Conservation (phyloP, 495 filamentous ascomycete genomes). For the Podospora pseudoanserina region DNA sequence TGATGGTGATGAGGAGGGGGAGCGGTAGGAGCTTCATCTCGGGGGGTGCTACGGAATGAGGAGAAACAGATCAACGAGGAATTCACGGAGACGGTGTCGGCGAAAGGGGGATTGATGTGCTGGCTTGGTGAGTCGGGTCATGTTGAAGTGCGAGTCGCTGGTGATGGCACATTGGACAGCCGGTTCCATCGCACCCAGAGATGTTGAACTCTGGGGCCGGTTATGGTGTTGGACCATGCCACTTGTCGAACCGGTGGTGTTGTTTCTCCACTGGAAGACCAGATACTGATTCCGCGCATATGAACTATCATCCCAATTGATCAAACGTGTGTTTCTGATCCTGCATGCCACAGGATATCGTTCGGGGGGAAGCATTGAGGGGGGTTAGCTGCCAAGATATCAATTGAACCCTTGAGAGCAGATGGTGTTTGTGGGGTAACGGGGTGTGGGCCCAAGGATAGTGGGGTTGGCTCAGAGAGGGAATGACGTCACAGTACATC, state of each 20-base stretch:
- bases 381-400: too few species aligned
- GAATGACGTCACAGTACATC: not conserved
- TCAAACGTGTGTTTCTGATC: not conserved
- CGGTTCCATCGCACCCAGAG: not conserved
- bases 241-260: too few species aligned
- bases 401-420: not conserved
- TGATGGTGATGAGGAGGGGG: not conserved
- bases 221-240: not conserved
- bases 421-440: not conserved
- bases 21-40: not conserved
- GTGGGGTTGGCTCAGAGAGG: not conserved
- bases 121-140: not conserved
- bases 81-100: not conserved
- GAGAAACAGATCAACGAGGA: not conserved
- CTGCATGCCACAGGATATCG: not conserved
- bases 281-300: too few species aligned
- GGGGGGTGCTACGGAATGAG: not conserved
- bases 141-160: not conserved
- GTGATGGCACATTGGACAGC: not conserved
- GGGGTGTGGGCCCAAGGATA: not conserved
- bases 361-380: too few species aligned
- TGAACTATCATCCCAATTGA: not conserved
- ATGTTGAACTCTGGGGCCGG: not conserved
- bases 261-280: too few species aligned
- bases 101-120: not conserved